These are phyloP conservation scores for Colletotrichum sp. DNA, from an alignment of 2,329 filamentous ascomycete species.

Conservation along the genomic window DNA sequence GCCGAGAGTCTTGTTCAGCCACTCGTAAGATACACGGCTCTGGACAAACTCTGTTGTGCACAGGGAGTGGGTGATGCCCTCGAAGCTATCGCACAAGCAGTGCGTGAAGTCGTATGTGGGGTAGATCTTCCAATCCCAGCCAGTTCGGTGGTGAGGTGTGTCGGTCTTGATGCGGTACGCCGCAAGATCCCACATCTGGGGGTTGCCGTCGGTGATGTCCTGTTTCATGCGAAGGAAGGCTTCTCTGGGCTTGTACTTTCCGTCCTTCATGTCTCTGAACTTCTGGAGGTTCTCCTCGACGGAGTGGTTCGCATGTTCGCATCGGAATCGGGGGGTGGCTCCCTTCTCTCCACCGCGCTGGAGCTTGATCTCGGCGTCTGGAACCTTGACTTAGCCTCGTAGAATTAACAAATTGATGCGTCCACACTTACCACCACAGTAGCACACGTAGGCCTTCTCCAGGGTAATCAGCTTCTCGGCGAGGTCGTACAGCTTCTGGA, in stretches of 20 bases:
- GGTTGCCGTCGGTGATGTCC: constrained; percentile 81
- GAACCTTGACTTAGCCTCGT: too few species aligned
- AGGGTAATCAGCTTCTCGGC: constrained; percentile 82
- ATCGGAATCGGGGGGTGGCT: constrained; percentile 76
- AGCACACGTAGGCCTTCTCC: constrained; percentile 82
- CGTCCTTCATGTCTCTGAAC: constrained; percentile 89
- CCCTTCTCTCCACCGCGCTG: constrained; percentile 81
- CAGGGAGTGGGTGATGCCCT: constrained; percentile 88
- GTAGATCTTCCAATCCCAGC: constrained; percentile 87
- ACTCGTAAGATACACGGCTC: constrained; percentile 88
- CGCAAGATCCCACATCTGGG: constrained; percentile 95
- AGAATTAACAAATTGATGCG: too few species aligned
- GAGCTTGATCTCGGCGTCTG: constrained; percentile 79
- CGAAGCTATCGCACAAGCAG: constrained; percentile 90
- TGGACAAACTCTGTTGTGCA: constrained; percentile 94
- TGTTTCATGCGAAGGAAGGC: constrained; percentile 95
- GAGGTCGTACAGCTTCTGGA: constrained; percentile 84
- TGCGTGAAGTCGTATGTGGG: constrained; percentile 87
- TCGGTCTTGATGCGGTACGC: constrained; percentile 84
- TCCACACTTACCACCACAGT: constrained; percentile 65
- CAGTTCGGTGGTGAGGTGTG: constrained; percentile 78
- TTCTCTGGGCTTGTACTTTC: constrained; percentile 84
- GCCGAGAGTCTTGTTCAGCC: constrained; percentile 79
- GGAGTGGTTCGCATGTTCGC: constrained; percentile 77
- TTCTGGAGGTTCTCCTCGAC: constrained; percentile 79